These are phyloP conservation scores for Pseudognaphalium luteoalbum DNA, from an alignment of 129 eudicot species.

Conservation along the genomic window DNA sequence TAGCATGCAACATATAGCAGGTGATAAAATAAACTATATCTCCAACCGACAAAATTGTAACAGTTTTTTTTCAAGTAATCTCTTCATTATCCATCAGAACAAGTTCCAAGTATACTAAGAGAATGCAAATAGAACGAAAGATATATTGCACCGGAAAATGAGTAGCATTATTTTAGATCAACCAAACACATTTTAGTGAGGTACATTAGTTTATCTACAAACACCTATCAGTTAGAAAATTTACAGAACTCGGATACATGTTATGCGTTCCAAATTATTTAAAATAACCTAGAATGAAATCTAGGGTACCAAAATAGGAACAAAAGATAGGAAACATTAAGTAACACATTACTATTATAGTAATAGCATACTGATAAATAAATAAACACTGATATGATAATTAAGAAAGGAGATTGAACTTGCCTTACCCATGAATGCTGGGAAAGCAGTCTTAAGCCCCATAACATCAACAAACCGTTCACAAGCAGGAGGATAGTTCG, in stretches of 20 bases:
- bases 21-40: neutral
- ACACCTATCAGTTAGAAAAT: neutral
- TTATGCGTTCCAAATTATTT: neutral
- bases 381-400: neutral
- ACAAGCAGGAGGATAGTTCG: constrained; percentile 94
- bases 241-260: neutral
- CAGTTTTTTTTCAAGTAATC: neutral
- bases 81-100: constrained; percentile 1
- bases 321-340: neutral
- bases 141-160: neutral
- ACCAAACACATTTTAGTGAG: neutral
- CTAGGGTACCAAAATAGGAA: neutral
- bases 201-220: neutral
- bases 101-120: neutral
- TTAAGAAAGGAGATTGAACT: constrained; percentile 47
- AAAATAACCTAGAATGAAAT: neutral
- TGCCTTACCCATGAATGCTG: constrained; percentile 99
- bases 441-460: constrained; percentile 97
- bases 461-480: constrained; percentile 97
- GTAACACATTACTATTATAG: neutral
- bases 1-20: constrained; percentile 12
- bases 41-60: neutral
- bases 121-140: neutral
- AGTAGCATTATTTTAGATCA: neutral
- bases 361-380: neutral